Evolutionary conservation across 768 basidiomycete species (phyloP), one percentile per base, ranked within the genome.

Genomic region (Hysterangium stoloniferum): DNA sequence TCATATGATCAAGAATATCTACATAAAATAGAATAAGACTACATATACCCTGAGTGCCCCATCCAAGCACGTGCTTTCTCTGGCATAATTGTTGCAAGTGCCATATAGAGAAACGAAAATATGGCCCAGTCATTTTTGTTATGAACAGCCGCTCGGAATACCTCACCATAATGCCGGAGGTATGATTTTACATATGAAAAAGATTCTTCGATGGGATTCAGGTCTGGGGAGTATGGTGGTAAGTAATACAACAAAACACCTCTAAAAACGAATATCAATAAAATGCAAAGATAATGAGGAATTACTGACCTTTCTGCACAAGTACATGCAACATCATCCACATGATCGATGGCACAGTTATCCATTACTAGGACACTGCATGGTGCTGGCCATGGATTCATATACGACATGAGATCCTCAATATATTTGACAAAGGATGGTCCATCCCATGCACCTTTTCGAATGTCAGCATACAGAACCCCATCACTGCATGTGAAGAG

Each of bases 261-360:
- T 4, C 46, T 48, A 34, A n/a, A 34, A 38, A 48, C 31, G 11
- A 15, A 34, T 5, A 36, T 48, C 6, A 48, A 19, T 12, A 28
- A 17, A 24, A 24, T 4, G 4, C 13, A 17, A 7, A 13, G 9
- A 4, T 27, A 27, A 8, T 11, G 9, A 12, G 25, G 17, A 25
- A 8, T 35, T 4, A 49, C 48, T 12, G 19, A 49, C 48, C 3
- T 3, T n/a, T 34, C 35, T 4, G 13, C 19, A 27, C 48, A 49
- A 15, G 40, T 4, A 20, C 19, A 2, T 15, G 4, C 8, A 24
- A 73, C 52, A 4, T 67, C 67, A n/a, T 66, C 64, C 38, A 63
- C 61, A 27, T 73, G 69, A 53, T 73, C 70, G 41, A 73, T 73
- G 1, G 58, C 48, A 42, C 69, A 70, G 52, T 73, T 73, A 40